Evolutionary conservation across 2,329 filamentous ascomycete genomes (phyloP), one percentile per base, ranked within the genome.

Genomic region (Fusarium sp.): DNA sequence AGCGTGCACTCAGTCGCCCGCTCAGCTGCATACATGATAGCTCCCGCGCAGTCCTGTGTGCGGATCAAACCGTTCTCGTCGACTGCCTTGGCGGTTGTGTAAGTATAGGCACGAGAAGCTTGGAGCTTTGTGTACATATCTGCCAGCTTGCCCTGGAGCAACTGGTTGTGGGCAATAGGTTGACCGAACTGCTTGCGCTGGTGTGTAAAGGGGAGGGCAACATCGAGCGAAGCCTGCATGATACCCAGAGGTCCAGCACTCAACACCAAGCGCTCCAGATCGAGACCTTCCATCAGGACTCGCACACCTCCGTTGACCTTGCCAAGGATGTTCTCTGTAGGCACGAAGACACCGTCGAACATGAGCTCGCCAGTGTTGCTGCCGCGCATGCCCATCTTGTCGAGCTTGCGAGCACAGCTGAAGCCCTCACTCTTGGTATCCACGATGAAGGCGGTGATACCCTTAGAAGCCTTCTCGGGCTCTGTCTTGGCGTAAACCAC

Each of bases 381-480:
- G 65, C 96, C 96, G 63, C 96, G 90, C 96, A 99, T 99, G 75
- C 96, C 96, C 82, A 99, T 92, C 85, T 99, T 98, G 86, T 98
- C 95, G 22, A 98, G 90, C 83, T 98, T 98, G 70, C 94, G 88
- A 11, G 94, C 91, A 77, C 94, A 95, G 71, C 90, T 92, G 85
- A 98, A 98, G 46, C 96, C 95, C 41, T 90, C 83, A 39, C 88
- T 53, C 60, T 86, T 87, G 7, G 88, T 90, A 75, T 97, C 92
- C 42, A 98, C 93, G 38, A 99, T 87, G 84, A 98, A 98, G 12
- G 95, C 95, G 2, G 95, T 97, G 81, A 99, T 97, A 62, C 96
- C 96, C 83, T 95, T 97, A 72, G 92, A 94, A 3, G 86, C 94
- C 68, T 89, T 91, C 17, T 91, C 88, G 2, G 95, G 95, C 64